Evolutionary conservation across 768 basidiomycete genomes (phyloP), one percentile per base, ranked within the genome.

Genomic region (Multifurca ochricompacta): DNA sequence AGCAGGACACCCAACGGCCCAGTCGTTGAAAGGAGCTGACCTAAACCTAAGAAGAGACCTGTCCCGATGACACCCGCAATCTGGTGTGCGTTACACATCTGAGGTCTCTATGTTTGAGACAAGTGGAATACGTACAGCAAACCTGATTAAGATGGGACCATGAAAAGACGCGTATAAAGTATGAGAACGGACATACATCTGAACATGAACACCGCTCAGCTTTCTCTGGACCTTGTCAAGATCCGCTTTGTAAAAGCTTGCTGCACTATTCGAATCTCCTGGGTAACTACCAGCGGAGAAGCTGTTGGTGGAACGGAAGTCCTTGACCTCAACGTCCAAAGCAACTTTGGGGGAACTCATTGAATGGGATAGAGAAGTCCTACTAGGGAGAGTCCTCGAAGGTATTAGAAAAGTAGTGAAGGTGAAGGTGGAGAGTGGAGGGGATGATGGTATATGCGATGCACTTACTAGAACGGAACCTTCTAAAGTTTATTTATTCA

Each of bases 1-100:
- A 68, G 21, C 21, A 68, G 62, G 16, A 62, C 61, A 32, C 68
- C 68, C 28, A 68, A 53, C 11, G 68, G 68, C 31, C 68, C 68
- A 23, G 59, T 58, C 10, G 53, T 23, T 4, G 61, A 44, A 6
- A 68, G 66, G n/a, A 69, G 57, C 45, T 64, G 40, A 25, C 68
- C 68, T 13, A 69, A 59, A 8, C 68, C 68, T 6, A 66, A 48
- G 53, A 69, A 69, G 16, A 69, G 62, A 10, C 68, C 68, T 0
- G 68, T 67, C 14, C 68, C 66, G 21, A 69, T 64, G 3, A 59
- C 62, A 21, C 68, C 66, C 13, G 65, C 66, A 53, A 69, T 60
- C 59, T 60, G 25, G 3, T 28, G 18, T 10, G 34, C 16, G n/a
- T 41, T 1, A 32, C 7, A 18, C 9, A 9, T 46, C 9, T 34